These are phyloP conservation scores for Pleodorina starrii DNA, from an alignment of 139 green algal species.

Conservation along the genomic window DNA sequence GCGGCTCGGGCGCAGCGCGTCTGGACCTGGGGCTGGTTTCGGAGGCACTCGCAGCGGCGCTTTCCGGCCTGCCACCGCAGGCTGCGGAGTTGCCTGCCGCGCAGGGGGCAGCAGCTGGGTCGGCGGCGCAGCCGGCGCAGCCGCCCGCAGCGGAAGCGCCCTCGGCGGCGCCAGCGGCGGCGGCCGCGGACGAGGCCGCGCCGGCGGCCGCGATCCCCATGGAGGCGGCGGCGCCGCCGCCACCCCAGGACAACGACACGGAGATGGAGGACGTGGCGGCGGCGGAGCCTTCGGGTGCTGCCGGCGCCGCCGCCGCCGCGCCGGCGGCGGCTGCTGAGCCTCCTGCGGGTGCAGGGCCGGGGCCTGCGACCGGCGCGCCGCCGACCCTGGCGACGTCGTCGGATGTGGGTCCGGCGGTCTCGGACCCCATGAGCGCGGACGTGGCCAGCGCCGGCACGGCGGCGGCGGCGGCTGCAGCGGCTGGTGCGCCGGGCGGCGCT, in stretches of 20 bases:
- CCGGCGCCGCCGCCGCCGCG: neutral
- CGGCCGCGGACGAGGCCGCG: neutral
- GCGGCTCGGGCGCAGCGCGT: neutral
- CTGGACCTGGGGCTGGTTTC: conserved; percentile 32
- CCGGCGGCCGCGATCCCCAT: neutral
- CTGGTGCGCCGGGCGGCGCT: neutral
- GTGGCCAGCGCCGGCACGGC: neutral
- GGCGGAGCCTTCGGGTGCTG: neutral
- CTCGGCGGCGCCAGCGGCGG: neutral
- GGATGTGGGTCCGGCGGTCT: neutral
- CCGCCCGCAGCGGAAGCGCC: neutral
- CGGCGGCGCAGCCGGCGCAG: neutral
- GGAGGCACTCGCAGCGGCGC: conserved; percentile 15
- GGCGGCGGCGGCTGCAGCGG: conserved; percentile 36
- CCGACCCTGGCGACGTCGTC: neutral
- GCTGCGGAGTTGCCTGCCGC: neutral
- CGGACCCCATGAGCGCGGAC: conserved; percentile 50
- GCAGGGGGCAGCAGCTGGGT: neutral
- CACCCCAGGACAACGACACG: conserved; percentile 14
- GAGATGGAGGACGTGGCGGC: conserved; percentile 41
- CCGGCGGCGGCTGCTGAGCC: neutral
- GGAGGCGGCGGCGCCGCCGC: neutral
- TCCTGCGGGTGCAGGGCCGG: neutral
- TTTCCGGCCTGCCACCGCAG: neutral
- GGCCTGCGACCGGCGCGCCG: neutral